These are phyloP conservation scores for Blepharisma stoltei DNA, from an alignment of 73 alveolate species.

Conservation along the genomic window DNA sequence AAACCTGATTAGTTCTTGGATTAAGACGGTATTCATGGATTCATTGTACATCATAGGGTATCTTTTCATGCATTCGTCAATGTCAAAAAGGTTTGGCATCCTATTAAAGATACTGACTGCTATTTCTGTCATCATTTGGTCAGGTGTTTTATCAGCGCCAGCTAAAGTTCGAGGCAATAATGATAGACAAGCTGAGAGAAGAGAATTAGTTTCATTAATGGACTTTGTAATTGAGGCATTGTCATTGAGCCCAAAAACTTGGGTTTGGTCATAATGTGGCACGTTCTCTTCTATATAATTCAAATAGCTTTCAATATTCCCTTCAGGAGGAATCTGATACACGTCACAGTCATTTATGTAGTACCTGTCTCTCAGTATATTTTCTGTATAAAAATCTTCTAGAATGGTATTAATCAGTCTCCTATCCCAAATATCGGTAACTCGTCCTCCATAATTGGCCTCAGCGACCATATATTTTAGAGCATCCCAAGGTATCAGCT, in stretches of 20 bases:
- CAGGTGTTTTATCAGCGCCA: constrained; percentile 92
- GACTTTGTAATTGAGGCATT: constrained; percentile 99
- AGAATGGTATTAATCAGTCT: constrained; percentile 80
- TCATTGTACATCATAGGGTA: constrained; percentile 95
- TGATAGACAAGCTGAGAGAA: constrained; percentile 83
- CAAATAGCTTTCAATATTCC: constrained; percentile 69
- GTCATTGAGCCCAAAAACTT: constrained; percentile 99
- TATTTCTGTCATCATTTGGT: constrained; percentile 85
- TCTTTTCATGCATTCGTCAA: constrained; percentile 83
- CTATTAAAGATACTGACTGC: constrained; percentile 81
- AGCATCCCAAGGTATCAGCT: constrained; percentile 95
- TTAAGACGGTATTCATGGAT: constrained; percentile 95
- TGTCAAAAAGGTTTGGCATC: constrained; percentile 90
- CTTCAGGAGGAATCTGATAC: constrained; percentile 89
- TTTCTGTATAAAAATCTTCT: constrained; percentile 91
- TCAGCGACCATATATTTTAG: constrained; percentile 99
- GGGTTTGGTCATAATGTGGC: constrained; percentile 91
- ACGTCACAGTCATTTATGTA: constrained; percentile 57
- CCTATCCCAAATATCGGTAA: constrained; percentile 99
- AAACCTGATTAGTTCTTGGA: constrained; percentile 94
- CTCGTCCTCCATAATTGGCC: constrained; percentile 99
- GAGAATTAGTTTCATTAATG: constrained; percentile 86
- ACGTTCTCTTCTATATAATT: constrained; percentile 78
- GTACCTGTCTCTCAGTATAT: constrained; percentile 90
- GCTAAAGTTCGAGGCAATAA: constrained; percentile 93